Evolutionary conservation across 768 basidiomycete genomes (phyloP).

Genomic region (Mycena leptocephala): DNA sequence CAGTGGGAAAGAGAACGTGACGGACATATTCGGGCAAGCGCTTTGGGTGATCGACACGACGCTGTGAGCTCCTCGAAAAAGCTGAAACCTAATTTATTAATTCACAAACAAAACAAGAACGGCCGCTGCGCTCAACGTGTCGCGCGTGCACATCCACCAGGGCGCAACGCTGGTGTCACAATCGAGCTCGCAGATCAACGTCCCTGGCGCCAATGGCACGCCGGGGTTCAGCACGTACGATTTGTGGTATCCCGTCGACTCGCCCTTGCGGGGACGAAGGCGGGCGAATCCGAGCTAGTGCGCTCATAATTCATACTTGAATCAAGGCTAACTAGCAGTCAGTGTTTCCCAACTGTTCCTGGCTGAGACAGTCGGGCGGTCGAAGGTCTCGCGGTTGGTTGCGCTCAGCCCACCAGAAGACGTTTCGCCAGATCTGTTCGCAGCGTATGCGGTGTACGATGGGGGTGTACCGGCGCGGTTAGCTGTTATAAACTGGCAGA

Average conservation of each 20-base stretch:
- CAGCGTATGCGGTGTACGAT: slow-evolving; percentile 52
- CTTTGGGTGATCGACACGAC: slow-evolving; percentile 32
- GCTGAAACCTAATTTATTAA: not conserved
- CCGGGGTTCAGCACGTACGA: slow-evolving; percentile 28
- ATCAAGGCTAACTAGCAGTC: not conserved
- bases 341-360: slow-evolving; percentile 51
- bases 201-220: slow-evolving; percentile 28
- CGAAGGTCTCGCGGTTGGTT: slow-evolving; percentile 39
- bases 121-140: slow-evolving; percentile 43
- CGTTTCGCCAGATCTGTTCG: slow-evolving; percentile 38
- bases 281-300: slow-evolving; percentile 29
- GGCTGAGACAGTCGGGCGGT: slow-evolving; percentile 48
- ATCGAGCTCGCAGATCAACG: slow-evolving; percentile 47
- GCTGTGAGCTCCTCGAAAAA: not conserved
- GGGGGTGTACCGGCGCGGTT: slow-evolving; percentile 37
- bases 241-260: slow-evolving; percentile 28
- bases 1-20: slow-evolving; percentile 53
- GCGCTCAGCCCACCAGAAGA: slow-evolving; percentile 35
- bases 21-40: slow-evolving; percentile 52
- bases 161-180: slow-evolving; percentile 53
- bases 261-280: slow-evolving; percentile 18
- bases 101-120: not conserved
- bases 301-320: not conserved
- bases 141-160: slow-evolving; percentile 49
- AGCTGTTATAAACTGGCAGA: slow-evolving; percentile 47